These are phyloP conservation scores for Solanum rostratum DNA, from an alignment of 257 asterid species.

Conservation along the genomic window DNA sequence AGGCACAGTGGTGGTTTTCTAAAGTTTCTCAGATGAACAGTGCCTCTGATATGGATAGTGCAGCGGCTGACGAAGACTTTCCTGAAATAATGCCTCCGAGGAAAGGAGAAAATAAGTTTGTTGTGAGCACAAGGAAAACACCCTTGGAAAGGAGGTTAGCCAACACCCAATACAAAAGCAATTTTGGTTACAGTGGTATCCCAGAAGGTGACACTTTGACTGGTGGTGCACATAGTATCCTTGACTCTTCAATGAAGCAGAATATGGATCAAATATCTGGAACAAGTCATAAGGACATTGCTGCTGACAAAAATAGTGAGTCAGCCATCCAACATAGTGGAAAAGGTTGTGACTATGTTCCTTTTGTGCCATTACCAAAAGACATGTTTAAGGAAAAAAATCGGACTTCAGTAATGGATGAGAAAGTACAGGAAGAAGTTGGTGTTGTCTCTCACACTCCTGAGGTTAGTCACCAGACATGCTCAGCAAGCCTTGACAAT, in stretches of 20 bases:
- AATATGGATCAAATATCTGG: constrained; percentile 23
- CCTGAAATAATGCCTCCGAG: constrained; percentile 27
- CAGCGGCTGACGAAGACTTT: constrained; percentile 20
- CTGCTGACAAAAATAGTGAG: constrained; percentile 9
- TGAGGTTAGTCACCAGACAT: constrained; percentile 10
- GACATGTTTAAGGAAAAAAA: constrained; percentile 22
- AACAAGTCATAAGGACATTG: background rate
- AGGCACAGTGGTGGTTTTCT: constrained; percentile 22
- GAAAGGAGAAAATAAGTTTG: constrained; percentile 24
- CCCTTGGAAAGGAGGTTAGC: constrained; percentile 22
- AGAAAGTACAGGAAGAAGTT: background rate
- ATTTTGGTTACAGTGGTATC: constrained; percentile 1
- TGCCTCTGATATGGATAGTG: constrained; percentile 10
- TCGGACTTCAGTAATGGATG: constrained; percentile 8
- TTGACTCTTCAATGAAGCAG: constrained; percentile 12
- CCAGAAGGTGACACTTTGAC: constrained; percentile 4
- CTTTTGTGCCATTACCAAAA: constrained; percentile 28
- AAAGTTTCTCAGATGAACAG: constrained; percentile 17
- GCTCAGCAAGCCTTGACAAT: constrained; percentile 3
- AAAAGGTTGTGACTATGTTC: constrained; percentile 13
- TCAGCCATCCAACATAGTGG: background rate
- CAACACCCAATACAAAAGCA: constrained; percentile 3
- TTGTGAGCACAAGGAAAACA: constrained; percentile 27
- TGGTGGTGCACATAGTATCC: constrained; percentile 2
- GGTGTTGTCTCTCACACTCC: constrained; percentile 1